A percentile compares a stretch with the other conserved stretches of the same genome.
phyloP scores from a whole-genome alignment of 1,284 basidiomycete species.

The Rhizoctonia solani region DNA sequence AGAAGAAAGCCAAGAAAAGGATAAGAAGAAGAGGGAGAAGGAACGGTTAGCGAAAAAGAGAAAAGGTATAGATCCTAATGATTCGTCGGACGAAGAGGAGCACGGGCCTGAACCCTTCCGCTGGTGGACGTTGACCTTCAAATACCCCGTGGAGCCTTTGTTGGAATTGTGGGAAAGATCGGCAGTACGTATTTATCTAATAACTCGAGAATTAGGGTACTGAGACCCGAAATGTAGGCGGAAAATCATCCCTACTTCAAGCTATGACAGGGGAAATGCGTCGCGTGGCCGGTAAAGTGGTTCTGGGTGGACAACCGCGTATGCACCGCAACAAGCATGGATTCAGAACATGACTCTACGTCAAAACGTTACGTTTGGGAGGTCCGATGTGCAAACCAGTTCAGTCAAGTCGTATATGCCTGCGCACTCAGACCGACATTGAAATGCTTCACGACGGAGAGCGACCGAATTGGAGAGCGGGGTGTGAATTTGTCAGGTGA shows the following conservation, averaged over 20 bases:
- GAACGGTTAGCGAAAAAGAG: slow-evolving; percentile 22
- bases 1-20: slow-evolving; percentile 38
- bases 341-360: slow-evolving; percentile 52
- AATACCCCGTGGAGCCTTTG: slow-evolving; percentile 48
- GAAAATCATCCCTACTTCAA: slow-evolving; percentile 50
- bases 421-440: slow-evolving; percentile 48
- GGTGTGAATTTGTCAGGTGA: slow-evolving; percentile 38
- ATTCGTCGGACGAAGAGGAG: slow-evolving; percentile 37
- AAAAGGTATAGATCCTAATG: slow-evolving; percentile 21
- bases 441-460: slow-evolving; percentile 42
- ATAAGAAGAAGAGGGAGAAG: slow-evolving; percentile 42
- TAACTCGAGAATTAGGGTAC: neutral
- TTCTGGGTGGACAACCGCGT: slow-evolving; percentile 51
- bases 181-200: slow-evolving; percentile 42
- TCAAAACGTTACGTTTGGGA: slow-evolving; percentile 48
- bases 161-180: slow-evolving; percentile 51
- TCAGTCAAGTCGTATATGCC: slow-evolving; percentile 44
- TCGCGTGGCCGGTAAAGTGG: slow-evolving; percentile 47
- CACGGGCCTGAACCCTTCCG: slow-evolving; percentile 44
- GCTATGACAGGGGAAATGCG: slow-evolving; percentile 52
- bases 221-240: slow-evolving; percentile 37
- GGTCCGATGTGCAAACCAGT: slow-evolving; percentile 43
- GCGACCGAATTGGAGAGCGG: slow-evolving; percentile 39
- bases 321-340: slow-evolving; percentile 57
- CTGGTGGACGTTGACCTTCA: slow-evolving; percentile 48